Evolutionary conservation across 2,329 filamentous ascomycete species (phyloP).

Genomic region (Fusarium sp.): DNA sequence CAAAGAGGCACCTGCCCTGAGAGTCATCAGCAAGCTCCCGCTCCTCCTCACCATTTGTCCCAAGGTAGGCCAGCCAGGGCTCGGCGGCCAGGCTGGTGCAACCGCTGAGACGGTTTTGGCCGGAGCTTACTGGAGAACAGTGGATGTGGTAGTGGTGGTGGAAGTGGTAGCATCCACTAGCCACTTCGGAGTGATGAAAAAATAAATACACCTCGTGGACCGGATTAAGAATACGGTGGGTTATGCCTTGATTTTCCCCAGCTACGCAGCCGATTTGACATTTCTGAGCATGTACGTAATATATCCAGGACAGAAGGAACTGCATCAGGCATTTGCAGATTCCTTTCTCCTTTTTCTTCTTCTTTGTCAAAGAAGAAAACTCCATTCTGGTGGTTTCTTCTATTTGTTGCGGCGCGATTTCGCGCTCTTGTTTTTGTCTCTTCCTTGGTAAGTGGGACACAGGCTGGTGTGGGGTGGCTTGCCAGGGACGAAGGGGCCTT

Average conservation of each 20-base stretch:
- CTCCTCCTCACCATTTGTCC: constrained; percentile 22
- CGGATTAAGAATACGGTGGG: neutral
- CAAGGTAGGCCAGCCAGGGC: neutral
- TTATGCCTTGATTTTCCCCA: neutral
- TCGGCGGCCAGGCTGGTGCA: constrained; percentile 13
- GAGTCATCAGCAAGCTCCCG: constrained; percentile 33
- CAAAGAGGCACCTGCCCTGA: constrained; percentile 34
- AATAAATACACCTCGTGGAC: neutral
- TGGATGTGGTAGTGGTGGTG: neutral
- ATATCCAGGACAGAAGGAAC: neutral
- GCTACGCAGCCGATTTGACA: neutral
- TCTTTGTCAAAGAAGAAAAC: neutral
- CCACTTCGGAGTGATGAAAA: neutral
- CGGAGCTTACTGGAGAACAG: constrained; percentile 2
- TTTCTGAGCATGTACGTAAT: neutral
- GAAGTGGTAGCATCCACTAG: neutral
- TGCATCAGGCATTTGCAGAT: too few species aligned
- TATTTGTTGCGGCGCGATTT: neutral
- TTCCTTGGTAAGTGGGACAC: neutral
- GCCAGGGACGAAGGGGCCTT: constrained; percentile 21
- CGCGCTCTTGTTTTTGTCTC: neutral
- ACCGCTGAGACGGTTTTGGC: constrained; percentile 31
- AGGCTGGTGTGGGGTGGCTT: constrained; percentile 29
- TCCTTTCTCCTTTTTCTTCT: neutral
- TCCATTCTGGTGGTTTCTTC: neutral